A percentile compares a stretch with the other conserved stretches of the same genome.
Evolutionary conservation across 306 rosid genomes (phyloP).

Genomic region (Malus orientalis): DNA sequence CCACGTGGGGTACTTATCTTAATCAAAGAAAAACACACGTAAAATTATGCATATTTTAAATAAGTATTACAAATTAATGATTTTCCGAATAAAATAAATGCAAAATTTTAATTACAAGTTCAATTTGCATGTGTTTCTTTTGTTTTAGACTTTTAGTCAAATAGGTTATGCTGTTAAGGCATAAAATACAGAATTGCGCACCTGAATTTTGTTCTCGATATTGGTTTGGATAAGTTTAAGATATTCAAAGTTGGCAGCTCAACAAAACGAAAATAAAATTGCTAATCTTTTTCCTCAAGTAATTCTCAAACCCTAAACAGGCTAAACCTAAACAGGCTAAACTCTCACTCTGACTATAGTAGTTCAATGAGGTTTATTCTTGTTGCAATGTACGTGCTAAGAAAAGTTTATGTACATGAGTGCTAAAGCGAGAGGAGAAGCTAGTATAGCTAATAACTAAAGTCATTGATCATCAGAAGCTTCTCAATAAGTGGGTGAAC

Average conservation of each 20-base stretch:
- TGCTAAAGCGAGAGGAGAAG: too few relatives aligned
- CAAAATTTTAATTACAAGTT: neutral
- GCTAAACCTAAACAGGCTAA: too few relatives aligned
- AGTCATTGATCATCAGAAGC: neutral
- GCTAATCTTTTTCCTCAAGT: neutral
- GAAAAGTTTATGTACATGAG: too few relatives aligned
- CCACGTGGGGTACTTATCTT: neutral
- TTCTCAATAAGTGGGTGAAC: too few relatives aligned
- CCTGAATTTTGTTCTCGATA: neutral
- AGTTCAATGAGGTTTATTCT: too few relatives aligned
- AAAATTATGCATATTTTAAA: neutral
- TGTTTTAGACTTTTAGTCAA: neutral
- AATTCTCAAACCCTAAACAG: too few relatives aligned
- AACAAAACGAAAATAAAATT: neutral
- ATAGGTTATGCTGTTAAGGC: neutral
- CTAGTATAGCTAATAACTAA: neutral
- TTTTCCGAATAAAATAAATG: too few relatives aligned
- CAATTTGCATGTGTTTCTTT: neutral
- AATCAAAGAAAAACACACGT: neutral
- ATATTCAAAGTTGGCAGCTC: neutral
- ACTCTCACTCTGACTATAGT: too few relatives aligned
- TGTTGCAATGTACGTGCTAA: too few relatives aligned
- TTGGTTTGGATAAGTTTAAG: neutral
- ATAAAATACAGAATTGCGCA: neutral
- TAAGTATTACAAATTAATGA: too few relatives aligned